Conservation (phyloP, 768 basidiomycete genomes). For the Macrolepiota fuliginosa region DNA sequence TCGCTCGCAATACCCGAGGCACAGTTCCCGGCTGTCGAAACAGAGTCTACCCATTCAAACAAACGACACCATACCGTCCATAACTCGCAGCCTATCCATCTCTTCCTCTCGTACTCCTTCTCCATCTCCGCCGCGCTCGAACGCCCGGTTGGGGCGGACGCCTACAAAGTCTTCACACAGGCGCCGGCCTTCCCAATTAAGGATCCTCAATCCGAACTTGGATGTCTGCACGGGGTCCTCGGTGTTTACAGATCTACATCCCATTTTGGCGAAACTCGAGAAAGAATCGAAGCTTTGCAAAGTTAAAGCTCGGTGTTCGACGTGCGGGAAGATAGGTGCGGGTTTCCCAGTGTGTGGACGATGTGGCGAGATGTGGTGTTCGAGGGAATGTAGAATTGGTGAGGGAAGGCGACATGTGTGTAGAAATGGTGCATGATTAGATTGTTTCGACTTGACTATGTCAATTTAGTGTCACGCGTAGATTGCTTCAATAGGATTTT, state of each 20-base stretch:
- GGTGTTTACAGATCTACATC: constrained; percentile 21
- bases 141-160: background rate
- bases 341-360: constrained; percentile 51
- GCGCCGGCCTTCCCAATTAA: background rate
- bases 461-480: too few species aligned
- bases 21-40: background rate
- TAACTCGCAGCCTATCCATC: background rate
- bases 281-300: constrained; percentile 40
- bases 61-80: background rate
- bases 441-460: background rate
- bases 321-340: constrained; percentile 42
- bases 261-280: constrained; percentile 43
- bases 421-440: background rate
- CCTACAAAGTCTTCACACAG: background rate
- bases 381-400: constrained; percentile 46
- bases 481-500: too few species aligned
- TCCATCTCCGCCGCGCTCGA: background rate
- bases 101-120: background rate
- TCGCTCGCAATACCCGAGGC: background rate
- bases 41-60: background rate
- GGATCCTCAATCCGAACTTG: background rate
- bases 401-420: constrained; percentile 45
- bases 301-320: constrained; percentile 33
- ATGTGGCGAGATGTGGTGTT: constrained; percentile 55
- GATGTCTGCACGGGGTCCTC: background rate